Base-by-base conservation (phyloP, 129 eudicot genomes). In the Centaurea solstitialis region DNA sequence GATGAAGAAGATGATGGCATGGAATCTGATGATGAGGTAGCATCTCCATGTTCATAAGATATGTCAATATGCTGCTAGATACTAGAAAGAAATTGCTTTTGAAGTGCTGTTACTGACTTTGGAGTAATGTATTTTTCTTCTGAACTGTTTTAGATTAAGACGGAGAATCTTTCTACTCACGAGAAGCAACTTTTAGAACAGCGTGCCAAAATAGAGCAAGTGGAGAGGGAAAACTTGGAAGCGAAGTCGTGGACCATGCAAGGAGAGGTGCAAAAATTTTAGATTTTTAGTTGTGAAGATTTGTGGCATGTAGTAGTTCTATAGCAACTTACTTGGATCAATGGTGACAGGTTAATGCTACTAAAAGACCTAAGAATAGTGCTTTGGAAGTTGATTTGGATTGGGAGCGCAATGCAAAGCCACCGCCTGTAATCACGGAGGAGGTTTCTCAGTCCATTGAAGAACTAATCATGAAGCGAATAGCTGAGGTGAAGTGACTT, bases 281-380 rank as follows among this genome's bases (percentile, higher is more conserved):
- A 26, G 30, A 26, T 26, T 26, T 26, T 26, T 26, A 26, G 6
- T 23, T 74, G 18, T 70, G 28, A 18, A 20, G 17, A 13, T 39
- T 69, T 76, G 24, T 23, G 78, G 71, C 62, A 2, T 76, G 38
- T 71, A 57, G 23, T 82, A 40, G 47, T 62, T 61, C 21, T 2
- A 28, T 80, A 23, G 65, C 18, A 59, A 57, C 38, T 74, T 21
- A 26, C 57, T 75, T 81, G 68, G 22, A 45, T 80, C 18, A 79
- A 7, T 83, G 22, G 75, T 81, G 65, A 61, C 82, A 95, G 99
- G 93, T 92, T 10, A 90, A 82, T 78, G 98, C 99, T 57, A 84
- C 88, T 24, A 90, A 92, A 91, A 92, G 99, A 85, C 97, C 99
- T 38, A 90, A 89, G 80, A 91, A 95, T 74, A 95, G 99, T 92